Evolutionary conservation across 495 filamentous ascomycete genomes (phyloP).

Genomic region (Penicillium psychrofluorescens): DNA sequence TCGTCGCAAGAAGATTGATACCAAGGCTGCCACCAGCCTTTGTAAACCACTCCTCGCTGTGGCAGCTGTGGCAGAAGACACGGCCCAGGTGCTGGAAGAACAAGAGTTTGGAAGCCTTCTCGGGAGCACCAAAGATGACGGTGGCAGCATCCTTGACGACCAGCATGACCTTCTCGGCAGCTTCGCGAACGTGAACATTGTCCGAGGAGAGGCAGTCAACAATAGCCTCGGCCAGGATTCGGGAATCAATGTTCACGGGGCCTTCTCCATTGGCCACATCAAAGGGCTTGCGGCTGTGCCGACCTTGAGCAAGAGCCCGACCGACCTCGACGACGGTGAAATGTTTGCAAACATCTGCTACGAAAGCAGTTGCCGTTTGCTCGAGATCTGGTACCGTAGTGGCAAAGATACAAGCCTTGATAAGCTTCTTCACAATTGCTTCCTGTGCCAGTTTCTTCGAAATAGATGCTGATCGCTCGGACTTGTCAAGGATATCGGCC

Average conservation of each 20-base stretch:
- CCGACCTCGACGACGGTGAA: conserved; percentile 90
- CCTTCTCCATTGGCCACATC: conserved; percentile 82
- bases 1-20: conserved; percentile 73
- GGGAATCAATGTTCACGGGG: conserved; percentile 71
- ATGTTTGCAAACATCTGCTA: conserved; percentile 77
- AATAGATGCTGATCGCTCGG: conserved; percentile 73
- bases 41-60: conserved; percentile 95
- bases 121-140: conserved; percentile 68
- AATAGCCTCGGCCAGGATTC: conserved; percentile 81
- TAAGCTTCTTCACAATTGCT: conserved; percentile 67
- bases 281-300: conserved; percentile 66
- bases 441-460: conserved; percentile 82
- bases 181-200: conserved; percentile 66
- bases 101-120: conserved; percentile 60
- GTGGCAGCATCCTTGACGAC: conserved; percentile 70
- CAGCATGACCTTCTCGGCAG: conserved; percentile 69
- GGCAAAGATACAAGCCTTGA: conserved; percentile 84
- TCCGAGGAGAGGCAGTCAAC: conserved; percentile 84
- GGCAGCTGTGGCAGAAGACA: conserved; percentile 86
- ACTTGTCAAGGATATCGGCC: conserved; percentile 52
- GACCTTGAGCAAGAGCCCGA: conserved; percentile 64
- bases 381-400: conserved; percentile 74
- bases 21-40: conserved; percentile 88
- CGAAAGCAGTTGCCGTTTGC: conserved; percentile 60
- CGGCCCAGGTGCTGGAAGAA: conserved; percentile 78